These are phyloP conservation scores for Tetrapisispora pingtungensis DNA, from an alignment of 805 yeast species.

Conservation along the genomic window DNA sequence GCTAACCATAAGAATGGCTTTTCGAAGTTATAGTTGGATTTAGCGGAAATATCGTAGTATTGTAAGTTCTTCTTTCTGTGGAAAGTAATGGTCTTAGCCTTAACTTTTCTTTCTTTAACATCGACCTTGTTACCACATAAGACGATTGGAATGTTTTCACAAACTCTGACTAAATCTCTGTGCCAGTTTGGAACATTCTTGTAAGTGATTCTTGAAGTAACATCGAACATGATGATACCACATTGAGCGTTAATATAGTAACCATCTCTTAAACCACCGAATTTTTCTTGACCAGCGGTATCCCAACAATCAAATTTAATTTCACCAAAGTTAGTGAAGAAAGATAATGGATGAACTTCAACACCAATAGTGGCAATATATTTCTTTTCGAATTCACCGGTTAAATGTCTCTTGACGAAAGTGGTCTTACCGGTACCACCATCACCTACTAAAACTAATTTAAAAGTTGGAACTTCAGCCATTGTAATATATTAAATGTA, in stretches of 20 bases:
- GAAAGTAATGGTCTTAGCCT: slow-evolving; percentile 99
- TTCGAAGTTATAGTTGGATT: slow-evolving; percentile 98
- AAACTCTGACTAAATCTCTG: slow-evolving; percentile 98
- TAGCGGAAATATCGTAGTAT: slow-evolving; percentile 98
- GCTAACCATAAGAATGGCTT: slow-evolving; percentile 99
- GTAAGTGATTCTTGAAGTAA: slow-evolving; percentile 97
- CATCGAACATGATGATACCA: slow-evolving; percentile 99
- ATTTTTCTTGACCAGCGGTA: slow-evolving; percentile 99
- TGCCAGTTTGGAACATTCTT: slow-evolving; percentile 99
- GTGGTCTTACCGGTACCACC: slow-evolving; percentile 99
- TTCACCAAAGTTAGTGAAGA: slow-evolving; percentile 97
- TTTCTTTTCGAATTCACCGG: slow-evolving; percentile 98
- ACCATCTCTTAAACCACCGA: slow-evolving; percentile 99
- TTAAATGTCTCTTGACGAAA: slow-evolving; percentile 97
- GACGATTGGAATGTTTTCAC: slow-evolving; percentile 99
- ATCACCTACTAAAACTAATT: slow-evolving; percentile 98
- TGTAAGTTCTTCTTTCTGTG: slow-evolving; percentile 99
- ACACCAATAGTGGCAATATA: slow-evolving; percentile 99
- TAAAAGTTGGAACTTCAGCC: slow-evolving; percentile 84
- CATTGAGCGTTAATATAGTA: slow-evolving; percentile 99
- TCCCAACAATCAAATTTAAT: slow-evolving; percentile 99
- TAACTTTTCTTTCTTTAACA: slow-evolving; percentile 98
- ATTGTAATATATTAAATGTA: neutral
- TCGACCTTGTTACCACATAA: slow-evolving; percentile 99
- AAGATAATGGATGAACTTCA: slow-evolving; percentile 96